Conservation (phyloP, 2,329 filamentous ascomycete genomes). For the Pseudogymnoascus sp. region DNA sequence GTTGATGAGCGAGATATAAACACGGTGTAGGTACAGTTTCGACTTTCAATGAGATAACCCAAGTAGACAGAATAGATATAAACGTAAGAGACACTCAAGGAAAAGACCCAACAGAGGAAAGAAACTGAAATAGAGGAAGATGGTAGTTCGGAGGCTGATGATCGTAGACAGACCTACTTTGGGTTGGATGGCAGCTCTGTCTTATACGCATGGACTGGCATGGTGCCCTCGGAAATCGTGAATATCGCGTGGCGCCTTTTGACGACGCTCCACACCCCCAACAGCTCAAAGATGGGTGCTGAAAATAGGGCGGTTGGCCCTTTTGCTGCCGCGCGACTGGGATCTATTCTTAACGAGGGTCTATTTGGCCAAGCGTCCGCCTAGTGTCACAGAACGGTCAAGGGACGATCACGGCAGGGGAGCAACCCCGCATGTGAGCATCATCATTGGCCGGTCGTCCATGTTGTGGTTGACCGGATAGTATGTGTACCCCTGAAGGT, state of each 20-base stretch:
- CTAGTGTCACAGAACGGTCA: conserved; percentile 4
- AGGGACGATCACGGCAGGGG: conserved; percentile 1
- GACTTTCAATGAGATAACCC: neutral
- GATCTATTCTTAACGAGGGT: conserved; percentile 8
- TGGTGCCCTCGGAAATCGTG: conserved; percentile 2
- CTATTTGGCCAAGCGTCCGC: conserved; percentile 1
- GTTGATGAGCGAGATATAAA: conserved; percentile 1
- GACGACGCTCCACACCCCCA: conserved; percentile 4
- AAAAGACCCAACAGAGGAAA: conserved; percentile 4
- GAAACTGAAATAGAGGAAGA: conserved; percentile 1
- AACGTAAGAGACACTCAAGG: conserved; percentile 7
- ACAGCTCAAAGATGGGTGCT: neutral
- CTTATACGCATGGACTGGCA: neutral
- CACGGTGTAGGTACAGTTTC: conserved; percentile 1
- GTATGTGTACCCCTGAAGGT: neutral
- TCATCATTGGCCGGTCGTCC: neutral
- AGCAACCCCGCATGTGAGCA: neutral
- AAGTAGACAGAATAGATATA: conserved; percentile 5
- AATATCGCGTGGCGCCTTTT: conserved; percentile 7
- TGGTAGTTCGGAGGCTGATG: neutral
- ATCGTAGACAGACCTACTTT: conserved; percentile 9
- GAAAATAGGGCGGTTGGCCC: conserved; percentile 6
- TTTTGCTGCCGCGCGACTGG: conserved; percentile 6
- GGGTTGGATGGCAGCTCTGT: neutral
- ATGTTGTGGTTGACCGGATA: neutral